Evolutionary conservation across 1,284 basidiomycete genomes (phyloP), one percentile per base, ranked within the genome.

Genomic region (Mycena sp.): DNA sequence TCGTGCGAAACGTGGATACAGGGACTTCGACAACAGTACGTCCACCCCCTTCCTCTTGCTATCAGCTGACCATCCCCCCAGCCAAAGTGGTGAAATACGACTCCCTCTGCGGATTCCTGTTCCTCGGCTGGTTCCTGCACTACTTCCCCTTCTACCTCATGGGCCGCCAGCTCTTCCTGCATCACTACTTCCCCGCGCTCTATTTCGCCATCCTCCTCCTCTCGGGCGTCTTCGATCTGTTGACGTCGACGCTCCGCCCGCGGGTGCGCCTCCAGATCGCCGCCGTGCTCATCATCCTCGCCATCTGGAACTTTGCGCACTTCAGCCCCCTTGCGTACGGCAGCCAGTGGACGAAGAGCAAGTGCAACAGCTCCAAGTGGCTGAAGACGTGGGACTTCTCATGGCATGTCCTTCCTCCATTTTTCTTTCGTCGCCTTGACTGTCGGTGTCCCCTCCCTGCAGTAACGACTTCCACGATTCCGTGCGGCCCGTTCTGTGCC

Each of bases 101-200:
- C 78, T 81, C 89, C 41, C 83, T 96, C 1, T 95, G 93, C 67
- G 91, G 91, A 1, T 98, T 99, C 86, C 86, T 99, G 56, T 91
- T 95, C 77, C 77, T 93, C n/a, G 95, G 94, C 53, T 99, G 96
- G 95, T 83, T 82, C n/a, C 73, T 98, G 45, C 97, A 99, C 81
- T 99, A 97, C 79, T 84, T 95, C 73, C 97, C 97, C 11, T 99
- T 99, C 86, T 98, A 89, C 86, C 81, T 98, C 69, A 99, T 99
- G 97, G 81, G 87, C 52, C 93, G 97, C 25, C 97, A 99, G 74
- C 87, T 99, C 46, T 99, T 99, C 86, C 77, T 99, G 28, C 96
- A 99, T 75, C 96, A 99, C 80, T 98, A 99, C 76, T 91, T 98
- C 76, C 96, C 96, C 0, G 95, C 97, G 0, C 83, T 99, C 16